Evolutionary conservation across 441 rosid species (phyloP), one percentile per base, ranked within the genome.

Genomic region (Capsella rubella): DNA sequence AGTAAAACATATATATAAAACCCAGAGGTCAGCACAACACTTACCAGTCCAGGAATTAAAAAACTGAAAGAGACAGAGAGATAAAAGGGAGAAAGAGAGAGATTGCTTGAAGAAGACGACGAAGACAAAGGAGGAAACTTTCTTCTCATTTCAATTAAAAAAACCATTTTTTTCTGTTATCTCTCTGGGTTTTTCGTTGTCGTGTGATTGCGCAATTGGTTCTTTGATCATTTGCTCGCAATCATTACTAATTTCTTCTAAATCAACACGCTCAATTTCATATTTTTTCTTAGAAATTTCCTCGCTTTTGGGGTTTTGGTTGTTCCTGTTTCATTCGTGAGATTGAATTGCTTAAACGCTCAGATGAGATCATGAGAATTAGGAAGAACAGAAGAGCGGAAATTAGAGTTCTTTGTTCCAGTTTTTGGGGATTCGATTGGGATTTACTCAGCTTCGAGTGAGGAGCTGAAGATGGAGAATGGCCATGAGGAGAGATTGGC

Each of bases 401-500:
- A 57, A 46, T 57, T 49, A 8, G 78, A 32, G 39, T 21, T 18
- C 11, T 49, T 43, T 61, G 28, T 71, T 50, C 50, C 52, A 54
- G 59, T 56, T 66, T 53, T 47, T 45, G 61, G 64, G 50, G 69
- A 40, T 53, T 78, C 46, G 64, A 53, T 72, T 72, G 59, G 54
- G 55, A 55, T 51, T 76, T 53, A 16, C 18, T 34, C 39, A 53
- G 74, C 43, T 54, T 69, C 9, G 16, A 67, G 73, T 32, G 37
- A 74, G 40, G 28, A 60, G 65, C 31, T 71, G 69, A 60, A 16
- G 32, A 93, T 93, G 98, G 97, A 91, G 74, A 93, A 93, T 76
- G 96, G 97, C 18, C 81, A 81, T 61, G 90, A 84, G 28, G 88
- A 80, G 42, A 83, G 82, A 77, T 80, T 91, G 70, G 81, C 79